Evolutionary conservation across 495 filamentous ascomycete species (phyloP).

Genomic region (Penicillium taxi): DNA sequence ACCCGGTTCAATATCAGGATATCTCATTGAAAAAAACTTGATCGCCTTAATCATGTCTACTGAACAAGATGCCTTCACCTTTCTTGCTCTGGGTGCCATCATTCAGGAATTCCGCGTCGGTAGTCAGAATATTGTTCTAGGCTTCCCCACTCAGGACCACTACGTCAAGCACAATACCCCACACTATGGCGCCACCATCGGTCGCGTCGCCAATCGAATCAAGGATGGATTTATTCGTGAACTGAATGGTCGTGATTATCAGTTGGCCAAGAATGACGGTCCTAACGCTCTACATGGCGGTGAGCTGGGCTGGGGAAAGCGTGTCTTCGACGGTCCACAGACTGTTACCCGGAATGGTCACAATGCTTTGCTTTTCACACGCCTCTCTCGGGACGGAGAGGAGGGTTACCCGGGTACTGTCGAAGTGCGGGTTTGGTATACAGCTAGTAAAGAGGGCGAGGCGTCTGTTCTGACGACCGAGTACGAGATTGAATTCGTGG

Average conservation of each 20-base stretch:
- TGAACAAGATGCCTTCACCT: slow-evolving; percentile 42
- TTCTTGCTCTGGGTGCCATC: slow-evolving; percentile 80
- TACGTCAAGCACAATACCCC: slow-evolving; percentile 68
- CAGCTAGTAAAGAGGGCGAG: slow-evolving; percentile 55
- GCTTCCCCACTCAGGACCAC: slow-evolving; percentile 62
- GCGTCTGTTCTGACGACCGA: slow-evolving; percentile 69
- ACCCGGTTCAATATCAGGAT: no score
- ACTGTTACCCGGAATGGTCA: slow-evolving; percentile 58
- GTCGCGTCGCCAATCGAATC: slow-evolving; percentile 84
- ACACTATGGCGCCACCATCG: slow-evolving; percentile 89
- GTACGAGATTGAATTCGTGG: slow-evolving; percentile 79
- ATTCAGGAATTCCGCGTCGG: slow-evolving; percentile 75
- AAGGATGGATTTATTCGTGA: slow-evolving; percentile 58
- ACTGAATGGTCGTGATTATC: slow-evolving; percentile 65
- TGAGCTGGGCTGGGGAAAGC: slow-evolving; percentile 73
- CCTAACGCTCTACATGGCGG: slow-evolving; percentile 81
- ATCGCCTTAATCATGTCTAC: slow-evolving; percentile 13
- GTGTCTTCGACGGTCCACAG: slow-evolving; percentile 67
- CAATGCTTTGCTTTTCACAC: slow-evolving; percentile 68
- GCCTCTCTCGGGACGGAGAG: slow-evolving; percentile 66
- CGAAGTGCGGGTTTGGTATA: slow-evolving; percentile 70
- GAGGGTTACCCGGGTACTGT: slow-evolving; percentile 84
- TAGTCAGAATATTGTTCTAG: slow-evolving; percentile 76
- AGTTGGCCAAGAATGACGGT: slow-evolving; percentile 65
- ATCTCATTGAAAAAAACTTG: no score